A percentile compares a stretch with the other conserved stretches of the same genome.
Conservation (phyloP, 2,329 filamentous ascomycete species). For the Zymoseptoria tritici region DNA sequence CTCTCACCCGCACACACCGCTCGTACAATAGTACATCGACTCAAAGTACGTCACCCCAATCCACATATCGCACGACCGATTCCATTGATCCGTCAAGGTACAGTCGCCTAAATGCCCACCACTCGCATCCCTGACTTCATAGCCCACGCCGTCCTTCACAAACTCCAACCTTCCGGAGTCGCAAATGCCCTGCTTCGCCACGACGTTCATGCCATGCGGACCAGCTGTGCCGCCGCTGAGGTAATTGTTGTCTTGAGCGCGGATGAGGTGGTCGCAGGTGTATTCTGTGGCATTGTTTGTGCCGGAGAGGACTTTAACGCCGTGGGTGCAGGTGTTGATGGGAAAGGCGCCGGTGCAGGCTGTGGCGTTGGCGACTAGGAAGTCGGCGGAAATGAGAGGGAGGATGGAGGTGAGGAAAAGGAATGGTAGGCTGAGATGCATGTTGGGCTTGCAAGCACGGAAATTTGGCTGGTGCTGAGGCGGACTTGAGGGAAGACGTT, state of each 20-base stretch:
- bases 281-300: slow-evolving; percentile 8
- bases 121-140: slow-evolving; percentile 8
- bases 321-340: slow-evolving; percentile 11
- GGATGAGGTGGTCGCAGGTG: slow-evolving; percentile 13
- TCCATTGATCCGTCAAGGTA: slow-evolving; percentile 2
- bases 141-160: slow-evolving; percentile 4
- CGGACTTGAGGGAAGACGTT: neutral
- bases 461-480: neutral
- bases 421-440: neutral
- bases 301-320: slow-evolving; percentile 14
- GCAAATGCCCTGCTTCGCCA: slow-evolving; percentile 12
- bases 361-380: slow-evolving; percentile 18
- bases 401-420: slow-evolving; percentile 1
- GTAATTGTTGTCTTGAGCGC: slow-evolving; percentile 16
- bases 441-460: neutral
- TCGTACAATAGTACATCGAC: slow-evolving; percentile 12
- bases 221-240: slow-evolving; percentile 15
- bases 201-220: slow-evolving; percentile 1
- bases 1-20: slow-evolving; percentile 8
- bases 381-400: slow-evolving; percentile 12
- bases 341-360: slow-evolving; percentile 18
- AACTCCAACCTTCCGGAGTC: slow-evolving; percentile 13
- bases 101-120: slow-evolving; percentile 12
- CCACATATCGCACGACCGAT: slow-evolving; percentile 14
- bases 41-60: slow-evolving; percentile 15